Conservation (phyloP, 2,329 filamentous ascomycete species). For the Coniosporium tulheliwenetii region DNA sequence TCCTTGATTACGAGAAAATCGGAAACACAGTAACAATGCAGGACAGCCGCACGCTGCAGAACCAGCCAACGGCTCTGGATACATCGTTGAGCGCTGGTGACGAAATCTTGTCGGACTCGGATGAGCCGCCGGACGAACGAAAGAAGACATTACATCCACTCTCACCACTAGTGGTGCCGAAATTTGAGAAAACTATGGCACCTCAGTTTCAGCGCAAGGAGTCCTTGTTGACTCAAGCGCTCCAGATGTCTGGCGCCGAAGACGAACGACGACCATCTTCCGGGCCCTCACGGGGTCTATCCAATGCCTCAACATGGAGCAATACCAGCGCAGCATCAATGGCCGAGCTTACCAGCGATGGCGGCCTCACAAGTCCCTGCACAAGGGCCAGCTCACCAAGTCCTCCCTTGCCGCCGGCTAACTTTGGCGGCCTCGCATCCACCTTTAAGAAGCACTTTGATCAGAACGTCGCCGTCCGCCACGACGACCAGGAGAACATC, state of each 20-base stretch:
- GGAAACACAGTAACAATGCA: too few relatives aligned
- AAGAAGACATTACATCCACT: conserved; percentile 27
- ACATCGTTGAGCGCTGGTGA: conserved; percentile 31
- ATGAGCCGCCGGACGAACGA: conserved; percentile 68
- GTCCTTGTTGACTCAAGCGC: conserved; percentile 75
- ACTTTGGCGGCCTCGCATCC: conserved; percentile 20
- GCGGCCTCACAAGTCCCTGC: conserved; percentile 70
- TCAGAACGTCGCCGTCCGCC: conserved; percentile 19
- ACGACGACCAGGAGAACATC: conserved; percentile 18
- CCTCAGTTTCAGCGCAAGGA: conserved; percentile 44
- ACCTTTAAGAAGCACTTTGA: conserved; percentile 22
- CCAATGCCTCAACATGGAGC: conserved; percentile 55
- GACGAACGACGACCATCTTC: conserved; percentile 11
- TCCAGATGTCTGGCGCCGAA: conserved; percentile 40
- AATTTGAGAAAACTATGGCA: conserved; percentile 31
- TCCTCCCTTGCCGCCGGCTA: conserved; percentile 55
- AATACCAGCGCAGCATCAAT: conserved; percentile 70
- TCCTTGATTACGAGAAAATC: too few relatives aligned
- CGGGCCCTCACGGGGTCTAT: conserved; percentile 24
- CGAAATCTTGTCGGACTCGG: conserved; percentile 59
- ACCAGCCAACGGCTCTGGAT: conserved; percentile 23
- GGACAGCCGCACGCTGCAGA: conserved; percentile 23
- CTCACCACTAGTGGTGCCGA: conserved; percentile 8
- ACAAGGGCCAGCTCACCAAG: conserved; percentile 76
- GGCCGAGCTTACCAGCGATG: conserved; percentile 88